phyloP scores from a whole-genome alignment of 768 basidiomycete species.

The Cystobasidium onofrii region DNA sequence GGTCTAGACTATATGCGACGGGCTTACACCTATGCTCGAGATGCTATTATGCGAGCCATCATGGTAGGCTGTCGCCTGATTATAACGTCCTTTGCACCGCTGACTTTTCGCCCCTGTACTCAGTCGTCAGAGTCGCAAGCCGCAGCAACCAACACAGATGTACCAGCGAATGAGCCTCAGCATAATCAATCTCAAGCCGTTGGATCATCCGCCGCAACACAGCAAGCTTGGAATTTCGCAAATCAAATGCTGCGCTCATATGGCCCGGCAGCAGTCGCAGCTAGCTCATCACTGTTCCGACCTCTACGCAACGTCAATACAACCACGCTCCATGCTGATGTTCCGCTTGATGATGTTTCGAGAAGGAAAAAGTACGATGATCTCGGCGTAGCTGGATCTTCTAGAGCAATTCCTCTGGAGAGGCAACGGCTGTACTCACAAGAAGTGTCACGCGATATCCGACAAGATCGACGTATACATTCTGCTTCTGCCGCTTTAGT shows the following conservation, averaged over 20 bases:
- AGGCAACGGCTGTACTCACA: constrained; percentile 2
- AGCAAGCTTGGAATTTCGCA: constrained; percentile 23
- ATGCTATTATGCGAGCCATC: constrained; percentile 20
- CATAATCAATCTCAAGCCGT: background rate
- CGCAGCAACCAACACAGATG: background rate
- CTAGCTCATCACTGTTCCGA: background rate
- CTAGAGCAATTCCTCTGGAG: background rate
- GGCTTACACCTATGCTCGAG: background rate
- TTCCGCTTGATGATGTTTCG: background rate
- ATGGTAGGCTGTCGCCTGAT: background rate
- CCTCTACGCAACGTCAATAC: constrained; percentile 7
- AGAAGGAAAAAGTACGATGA: constrained; percentile 22
- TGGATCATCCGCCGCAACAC: background rate
- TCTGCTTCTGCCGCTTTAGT: constrained; percentile 26
- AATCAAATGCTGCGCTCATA: background rate
- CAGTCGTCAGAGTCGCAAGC: constrained; percentile 19
- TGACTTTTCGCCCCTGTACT: background rate
- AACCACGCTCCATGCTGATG: background rate
- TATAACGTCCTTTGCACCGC: background rate
- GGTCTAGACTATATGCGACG: constrained; percentile 36
- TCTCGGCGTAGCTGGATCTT: constrained; percentile 6
- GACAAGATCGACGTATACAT: background rate
- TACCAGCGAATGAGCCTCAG: background rate
- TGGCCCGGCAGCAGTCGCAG: constrained; percentile 22
- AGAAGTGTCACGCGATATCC: background rate